A percentile compares a stretch with the other conserved stretches of the same genome.
phyloP scores from a whole-genome alignment of 768 basidiomycete genomes.

The Trichaptum fuscoviolaceum region DNA sequence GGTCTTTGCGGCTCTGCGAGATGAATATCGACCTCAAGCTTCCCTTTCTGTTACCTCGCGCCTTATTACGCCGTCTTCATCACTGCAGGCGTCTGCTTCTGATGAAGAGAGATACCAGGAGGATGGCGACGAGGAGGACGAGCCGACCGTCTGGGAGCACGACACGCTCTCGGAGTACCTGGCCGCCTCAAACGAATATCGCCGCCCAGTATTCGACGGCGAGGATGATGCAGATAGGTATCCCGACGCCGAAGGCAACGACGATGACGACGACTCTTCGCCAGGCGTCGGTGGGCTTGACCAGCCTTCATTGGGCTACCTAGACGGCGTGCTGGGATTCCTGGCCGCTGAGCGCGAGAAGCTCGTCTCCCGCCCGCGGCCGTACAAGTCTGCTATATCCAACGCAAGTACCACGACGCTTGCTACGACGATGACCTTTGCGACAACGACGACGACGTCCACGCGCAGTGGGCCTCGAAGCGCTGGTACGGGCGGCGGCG shows the following conservation, averaged over 20 bases:
- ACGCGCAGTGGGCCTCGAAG: neutral
- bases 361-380: neutral
- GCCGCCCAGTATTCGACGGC: slow-evolving; percentile 7
- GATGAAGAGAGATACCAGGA: slow-evolving; percentile 26
- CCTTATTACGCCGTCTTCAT: slow-evolving; percentile 22
- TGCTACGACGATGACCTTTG: slow-evolving; percentile 23
- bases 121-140: slow-evolving; percentile 25
- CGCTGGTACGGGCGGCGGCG: slow-evolving; percentile 9
- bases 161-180: slow-evolving; percentile 13
- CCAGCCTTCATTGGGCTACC: slow-evolving; percentile 64
- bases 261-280: slow-evolving; percentile 16
- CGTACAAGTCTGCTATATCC: neutral
- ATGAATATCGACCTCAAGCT: slow-evolving; percentile 46
- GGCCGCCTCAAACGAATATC: slow-evolving; percentile 16
- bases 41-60: slow-evolving; percentile 23
- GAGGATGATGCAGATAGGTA: slow-evolving; percentile 21
- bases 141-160: slow-evolving; percentile 18
- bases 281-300: slow-evolving; percentile 27
- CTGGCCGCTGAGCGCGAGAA: slow-evolving; percentile 65
- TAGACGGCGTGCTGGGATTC: slow-evolving; percentile 72
- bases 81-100: slow-evolving; percentile 21
- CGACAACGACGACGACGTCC: slow-evolving; percentile 29
- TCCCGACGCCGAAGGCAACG: slow-evolving; percentile 12
- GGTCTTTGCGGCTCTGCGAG: slow-evolving; percentile 61
- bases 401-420: neutral